Base-by-base conservation (phyloP, 2,329 filamentous ascomycete species). In the Daldinia sp. region DNA sequence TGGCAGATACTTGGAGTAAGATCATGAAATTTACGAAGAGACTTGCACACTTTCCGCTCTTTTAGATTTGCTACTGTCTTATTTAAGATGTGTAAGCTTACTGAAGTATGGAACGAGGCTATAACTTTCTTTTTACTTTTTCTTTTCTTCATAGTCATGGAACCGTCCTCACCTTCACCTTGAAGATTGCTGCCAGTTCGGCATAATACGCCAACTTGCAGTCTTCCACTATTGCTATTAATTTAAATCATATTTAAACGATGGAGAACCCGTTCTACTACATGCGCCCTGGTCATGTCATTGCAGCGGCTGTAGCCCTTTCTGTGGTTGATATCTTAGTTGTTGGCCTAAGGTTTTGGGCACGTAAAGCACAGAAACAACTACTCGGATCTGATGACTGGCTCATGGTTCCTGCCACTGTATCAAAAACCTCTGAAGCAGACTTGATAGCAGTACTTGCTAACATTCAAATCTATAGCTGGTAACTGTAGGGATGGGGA, bases 341-440 rank as follows among this genome's bases (percentile, higher is more conserved):
- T 0, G 70, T 74, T 10, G 35, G 50, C 1, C 4, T 75, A 55
- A 54, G 72, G 10, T 74, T 74, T 53, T 67, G 62, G 65, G 59
- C 67, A 0, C 68, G 74, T 1, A 70, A 39, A 44, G 61, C 65
- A 15, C 66, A 70, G 28, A 68, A 46, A 4, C 50, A 74, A 20
- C 30, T 50, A 0, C 44, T 69, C 1, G 68, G 71, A 33, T 54
- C 60, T 0, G 74, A 75, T 41, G 73, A 74, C 66, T 75, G 74
- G 73, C 63, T 75, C 6, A 68, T 74, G 62, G 15, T 75, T n/a
- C 73, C 71, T 4, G 71, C 73, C 4, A 66, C 67, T 12, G 70
- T 74, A 70, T 18, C 59, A 2, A 42, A 20, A 5, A 15, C 46
- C 15, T 23, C 20, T n/a, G 4, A 20, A 41, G 28, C 6, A 18